These are phyloP conservation scores for Diaporthe sp. DNA, from an alignment of 2,329 filamentous ascomycete species.

Conservation along the genomic window DNA sequence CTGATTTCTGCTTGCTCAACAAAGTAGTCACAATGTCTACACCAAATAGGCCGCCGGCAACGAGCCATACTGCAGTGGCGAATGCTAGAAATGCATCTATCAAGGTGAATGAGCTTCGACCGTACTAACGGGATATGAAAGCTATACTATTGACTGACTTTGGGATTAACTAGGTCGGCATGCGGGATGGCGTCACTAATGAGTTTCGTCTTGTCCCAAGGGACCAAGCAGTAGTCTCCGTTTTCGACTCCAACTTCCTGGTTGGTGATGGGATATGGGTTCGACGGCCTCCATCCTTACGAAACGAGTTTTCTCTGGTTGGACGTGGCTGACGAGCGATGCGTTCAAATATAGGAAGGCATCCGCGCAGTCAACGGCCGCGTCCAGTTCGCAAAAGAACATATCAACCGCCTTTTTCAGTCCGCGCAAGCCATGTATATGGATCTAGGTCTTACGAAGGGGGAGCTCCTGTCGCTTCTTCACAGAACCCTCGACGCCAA, in stretches of 20 bases:
- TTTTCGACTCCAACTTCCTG: slow-evolving; percentile 5
- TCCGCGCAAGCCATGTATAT: slow-evolving; percentile 3
- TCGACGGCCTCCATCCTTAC: background rate
- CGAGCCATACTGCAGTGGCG: background rate
- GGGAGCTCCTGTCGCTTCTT: background rate
- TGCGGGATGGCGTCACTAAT: slow-evolving; percentile 5
- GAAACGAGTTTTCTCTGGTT: background rate
- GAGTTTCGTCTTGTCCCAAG: background rate
- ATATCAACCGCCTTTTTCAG: background rate
- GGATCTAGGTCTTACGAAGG: background rate
- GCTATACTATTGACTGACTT: background rate
- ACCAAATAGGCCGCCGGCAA: background rate
- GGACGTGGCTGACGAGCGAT: background rate
- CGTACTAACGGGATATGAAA: background rate
- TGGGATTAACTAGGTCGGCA: background rate
- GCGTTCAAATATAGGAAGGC: background rate
- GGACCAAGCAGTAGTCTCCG: background rate
- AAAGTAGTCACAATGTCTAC: background rate
- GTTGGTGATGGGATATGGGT: slow-evolving; percentile 20
- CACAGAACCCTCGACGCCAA: slow-evolving; percentile 1
- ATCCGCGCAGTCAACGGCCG: slow-evolving; percentile 12
- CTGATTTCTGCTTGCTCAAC: background rate
- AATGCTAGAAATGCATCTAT: background rate
- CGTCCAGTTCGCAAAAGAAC: slow-evolving; percentile 3
- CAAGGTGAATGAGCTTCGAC: background rate